A percentile compares a stretch with the other conserved stretches of the same genome.
These are phyloP conservation scores for Dimargaris cristalligena DNA, from an alignment of 192 early-diverging fungal species.

Conservation along the genomic window DNA sequence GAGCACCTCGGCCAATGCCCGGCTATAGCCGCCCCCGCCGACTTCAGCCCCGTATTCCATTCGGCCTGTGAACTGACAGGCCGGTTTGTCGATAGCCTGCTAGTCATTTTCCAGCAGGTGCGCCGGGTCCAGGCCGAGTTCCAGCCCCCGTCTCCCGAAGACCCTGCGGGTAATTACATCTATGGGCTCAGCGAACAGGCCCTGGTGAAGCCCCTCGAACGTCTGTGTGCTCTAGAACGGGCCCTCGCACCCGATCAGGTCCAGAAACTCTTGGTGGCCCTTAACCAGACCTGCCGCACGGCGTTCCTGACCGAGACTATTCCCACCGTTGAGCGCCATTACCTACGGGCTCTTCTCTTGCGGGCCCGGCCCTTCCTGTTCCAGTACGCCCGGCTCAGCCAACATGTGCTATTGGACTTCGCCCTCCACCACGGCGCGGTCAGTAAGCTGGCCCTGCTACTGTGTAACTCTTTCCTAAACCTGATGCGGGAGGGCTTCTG, in stretches of 20 bases:
- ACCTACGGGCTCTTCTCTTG: background rate
- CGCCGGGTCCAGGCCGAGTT: no score
- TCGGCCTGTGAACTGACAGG: no score
- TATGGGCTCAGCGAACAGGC: no score
- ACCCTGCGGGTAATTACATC: no score
- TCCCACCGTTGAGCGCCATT: background rate
- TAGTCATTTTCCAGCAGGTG: conserved; percentile 6
- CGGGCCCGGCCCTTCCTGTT: background rate
- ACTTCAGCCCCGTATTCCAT: no score
- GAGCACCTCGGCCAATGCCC: no score
- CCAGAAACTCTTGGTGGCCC: background rate
- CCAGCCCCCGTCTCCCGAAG: no score
- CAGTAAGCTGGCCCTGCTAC: conserved; percentile 51
- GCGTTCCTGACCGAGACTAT: background rate
- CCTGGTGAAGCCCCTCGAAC: no score
- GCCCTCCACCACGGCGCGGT: conserved; percentile 46
- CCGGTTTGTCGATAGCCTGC: no score
- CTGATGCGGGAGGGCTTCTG: conserved; percentile 79
- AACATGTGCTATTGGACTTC: conserved; percentile 37
- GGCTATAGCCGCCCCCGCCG: no score
- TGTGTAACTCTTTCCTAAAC: conserved; percentile 47
- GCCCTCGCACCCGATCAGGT: background rate
- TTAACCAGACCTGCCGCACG: background rate
- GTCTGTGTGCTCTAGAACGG: no score
- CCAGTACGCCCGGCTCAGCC: background rate